Base-by-base conservation (phyloP, 2,329 filamentous ascomycete genomes). In the Colletotrichum paranaense region DNA sequence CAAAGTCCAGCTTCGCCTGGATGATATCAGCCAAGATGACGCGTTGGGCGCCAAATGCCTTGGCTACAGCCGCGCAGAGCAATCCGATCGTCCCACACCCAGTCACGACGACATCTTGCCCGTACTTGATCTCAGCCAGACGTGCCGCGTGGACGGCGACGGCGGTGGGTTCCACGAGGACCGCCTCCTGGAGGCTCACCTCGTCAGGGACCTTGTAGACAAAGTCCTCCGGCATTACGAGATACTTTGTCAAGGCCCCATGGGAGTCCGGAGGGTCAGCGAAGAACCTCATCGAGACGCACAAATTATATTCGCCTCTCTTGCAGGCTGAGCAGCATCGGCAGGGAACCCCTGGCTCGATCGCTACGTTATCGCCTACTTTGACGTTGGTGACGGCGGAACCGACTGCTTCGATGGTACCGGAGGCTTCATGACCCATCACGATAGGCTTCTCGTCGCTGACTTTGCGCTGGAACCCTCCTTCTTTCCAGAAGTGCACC, bases 311-410 rank as follows among this genome's bases (percentile, higher is more conserved):
- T 78, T 90, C 88, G 60, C 94, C 94, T 64, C 88, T 85, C 77
- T 94, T 92, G 85, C 94, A 97, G 67, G 89, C 85, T 59, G 86
- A 84, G 84, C 94, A 97, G 73, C 89, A 87, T 49, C 92, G 90
- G 84, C 94, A 97, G 1, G 94, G 93, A 53, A 93, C 87, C 26
- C 94, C 94, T 22, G 95, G 94, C 85, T 97, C 94, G 32, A 97
- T 85, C 11, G 94, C 94, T 16, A 97, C 91, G 76, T 92, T 91
- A 83, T 97, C 94, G 72, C 94, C 94, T 3, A 87, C 78, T 74
- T 88, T 84, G 68, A 95, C 87, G 32, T 81, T 82, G 28, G 83
- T 89, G 3, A 93, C 90, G 3, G 83, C 84, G 1, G 87, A 79
- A 5, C 93, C 93, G 30, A 93, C 84, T 14, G 87, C 87, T 63